Conservation (phyloP, 2,329 filamentous ascomycete species). For the Anisogramma anomala region DNA sequence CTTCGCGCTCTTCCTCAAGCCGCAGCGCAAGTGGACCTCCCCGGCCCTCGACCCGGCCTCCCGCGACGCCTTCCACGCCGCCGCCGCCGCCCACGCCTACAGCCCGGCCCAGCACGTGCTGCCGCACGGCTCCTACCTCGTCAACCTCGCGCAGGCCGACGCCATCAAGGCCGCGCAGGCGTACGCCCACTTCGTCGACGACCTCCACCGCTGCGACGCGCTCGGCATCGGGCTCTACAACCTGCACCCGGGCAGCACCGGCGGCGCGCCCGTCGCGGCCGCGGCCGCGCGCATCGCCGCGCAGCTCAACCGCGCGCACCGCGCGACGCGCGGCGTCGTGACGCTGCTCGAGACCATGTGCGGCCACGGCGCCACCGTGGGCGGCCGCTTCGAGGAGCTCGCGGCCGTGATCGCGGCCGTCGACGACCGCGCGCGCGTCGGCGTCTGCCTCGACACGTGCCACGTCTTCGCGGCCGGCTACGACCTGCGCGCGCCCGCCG, state of each 20-base stretch:
- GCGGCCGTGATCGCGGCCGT: constrained; percentile 71
- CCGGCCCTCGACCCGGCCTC: constrained; percentile 61
- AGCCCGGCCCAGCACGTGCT: constrained; percentile 63
- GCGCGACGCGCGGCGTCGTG: constrained; percentile 61
- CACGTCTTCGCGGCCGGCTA: constrained; percentile 93
- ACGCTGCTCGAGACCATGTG: constrained; percentile 96
- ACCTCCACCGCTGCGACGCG: constrained; percentile 71
- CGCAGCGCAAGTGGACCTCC: constrained; percentile 87
- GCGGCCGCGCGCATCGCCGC: constrained; percentile 70
- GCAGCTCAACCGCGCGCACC: constrained; percentile 72
- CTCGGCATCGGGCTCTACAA: constrained; percentile 92
- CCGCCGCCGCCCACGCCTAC: constrained; percentile 59
- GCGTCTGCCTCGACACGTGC: constrained; percentile 93
- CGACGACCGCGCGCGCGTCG: constrained; percentile 71
- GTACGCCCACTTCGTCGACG: constrained; percentile 76
- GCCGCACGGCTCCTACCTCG: constrained; percentile 90
- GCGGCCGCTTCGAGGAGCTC: constrained; percentile 75
- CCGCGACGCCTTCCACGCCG: constrained; percentile 55
- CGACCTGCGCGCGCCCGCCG: constrained; percentile 65
- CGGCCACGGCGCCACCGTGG: constrained; percentile 75
- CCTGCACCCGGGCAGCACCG: constrained; percentile 85
- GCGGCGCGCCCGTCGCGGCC: constrained; percentile 51
- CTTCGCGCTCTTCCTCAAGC: constrained; percentile 92
- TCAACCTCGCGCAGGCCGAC: constrained; percentile 86
- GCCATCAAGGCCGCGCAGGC: constrained; percentile 70